Evolutionary conservation across 495 filamentous ascomycete species (phyloP), one percentile per base, ranked within the genome.

Genomic region (Geopyxis carbonaria): DNA sequence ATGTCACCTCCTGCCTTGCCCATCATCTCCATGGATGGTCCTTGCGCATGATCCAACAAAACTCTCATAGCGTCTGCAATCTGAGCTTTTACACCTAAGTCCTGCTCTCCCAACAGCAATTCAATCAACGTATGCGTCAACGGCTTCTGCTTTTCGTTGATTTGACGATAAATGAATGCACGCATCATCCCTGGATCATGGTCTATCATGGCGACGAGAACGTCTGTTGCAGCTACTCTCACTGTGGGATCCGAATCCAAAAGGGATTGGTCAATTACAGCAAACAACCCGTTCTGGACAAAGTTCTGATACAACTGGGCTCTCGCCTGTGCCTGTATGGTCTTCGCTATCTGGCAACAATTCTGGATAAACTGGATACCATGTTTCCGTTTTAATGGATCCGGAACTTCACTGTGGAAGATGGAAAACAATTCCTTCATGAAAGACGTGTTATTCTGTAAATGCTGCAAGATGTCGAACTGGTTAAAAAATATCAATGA

Each of bases 401-500:
- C 64, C 1, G 71, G 64, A n/a, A n/a, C n/a, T n/a, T n/a, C n/a
- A n/a, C n/a, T n/a, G 38, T 70, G 67, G 54, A 97, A 93, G 48
- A 95, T 83, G 27, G 67, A 67, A 59, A 95, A 97, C n/a, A 95
- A 64, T 46, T 95, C 80, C 46, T 73, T 76, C 15, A 95, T 63
- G 57, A 91, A 93, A 6, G 60, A 59, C 7, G 61, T 65, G 48
- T 87, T 92, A 11, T 64, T 63, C 57, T 94, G 86, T 18, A 97
- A 68, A 60, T 94, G 81, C 49, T 82, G 78, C 32, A 95, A 77
- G 53, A 97, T 94, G 52, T 97, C 89, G 46, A 95, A 86, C 63
- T 97, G 89, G 58, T 94, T 85, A 68, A 86, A 97, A 64, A 93
- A 97, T 42, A 97, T 97, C 53, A 95, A 68, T 31, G 84, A 93